Evolutionary conservation across 2,329 filamentous ascomycete genomes (phyloP), one percentile per base, ranked within the genome.

Genomic region (Capronia epimyces): DNA sequence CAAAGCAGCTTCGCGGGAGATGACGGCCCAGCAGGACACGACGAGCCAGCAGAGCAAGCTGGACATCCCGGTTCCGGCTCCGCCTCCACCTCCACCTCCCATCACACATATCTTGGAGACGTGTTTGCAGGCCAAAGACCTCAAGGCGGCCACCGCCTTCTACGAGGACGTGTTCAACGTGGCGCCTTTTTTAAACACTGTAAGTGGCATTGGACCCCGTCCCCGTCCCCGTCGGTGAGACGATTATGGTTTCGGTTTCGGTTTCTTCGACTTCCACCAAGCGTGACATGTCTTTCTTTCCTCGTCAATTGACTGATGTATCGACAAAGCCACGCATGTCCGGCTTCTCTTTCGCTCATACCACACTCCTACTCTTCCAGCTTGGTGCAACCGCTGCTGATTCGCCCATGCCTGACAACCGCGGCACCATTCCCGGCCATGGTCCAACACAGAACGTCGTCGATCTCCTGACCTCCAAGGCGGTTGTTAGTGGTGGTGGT

Each of bases 81-180:
- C 10, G 5, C 31, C 13, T n/a, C 34, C 24, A 8, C 16, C 25
- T 15, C 59, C 66, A 57, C 42, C 54, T 15, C 49, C 55, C 9
- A 59, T 60, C 24, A 59, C 60, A 9, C 64, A 65, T 49, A 58
- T 65, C 42, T 53, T 65, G 9, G 64, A 65, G 41, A 65, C 64
- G 18, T 59, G 57, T 46, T 56, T 65, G 10, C 63, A 64, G 44
- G 63, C 64, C 39, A 60, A 60, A 18, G 60, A 63, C 43, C 21
- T 65, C 20, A 46, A 46, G 1, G 43, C 51, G 4, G 53, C 63
- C 2, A 52, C 56, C 12, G 56, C 60, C 13, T 65, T 65, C 49
- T 65, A 65, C 50, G 59, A 54, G 24, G 55, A 61, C 3, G 37
- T 56, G 1, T 44, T 65, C n/a, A 52, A 58, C 8, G 42, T 60